A percentile compares a stretch with the other conserved stretches of the same genome.
Conservation (phyloP, 192 early-diverging fungal genomes). For the Lobosporangium transversale region DNA sequence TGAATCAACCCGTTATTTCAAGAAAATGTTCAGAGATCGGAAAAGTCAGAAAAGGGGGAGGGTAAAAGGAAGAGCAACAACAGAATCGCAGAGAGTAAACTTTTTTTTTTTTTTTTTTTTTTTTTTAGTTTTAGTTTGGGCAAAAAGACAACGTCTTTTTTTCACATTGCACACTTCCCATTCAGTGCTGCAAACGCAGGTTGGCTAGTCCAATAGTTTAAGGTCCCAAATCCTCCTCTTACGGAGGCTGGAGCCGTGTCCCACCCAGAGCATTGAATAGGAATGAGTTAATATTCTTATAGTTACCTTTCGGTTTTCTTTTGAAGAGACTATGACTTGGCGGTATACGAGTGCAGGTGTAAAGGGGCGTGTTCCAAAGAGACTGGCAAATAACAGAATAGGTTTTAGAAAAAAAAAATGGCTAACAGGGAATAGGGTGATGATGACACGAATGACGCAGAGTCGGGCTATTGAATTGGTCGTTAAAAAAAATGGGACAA, state of each 20-base stretch:
- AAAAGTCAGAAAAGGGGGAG: neutral
- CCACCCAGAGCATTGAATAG: neutral
- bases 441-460: slow-evolving; percentile 6
- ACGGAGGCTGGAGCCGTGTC: too few species aligned
- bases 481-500: neutral
- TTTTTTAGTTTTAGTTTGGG: too few species aligned
- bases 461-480: neutral
- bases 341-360: too few species aligned
- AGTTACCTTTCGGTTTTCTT: slow-evolving; percentile 10
- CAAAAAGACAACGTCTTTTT: neutral
- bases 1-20: neutral
- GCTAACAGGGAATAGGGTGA: neutral
- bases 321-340: too few species aligned
- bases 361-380: slow-evolving; percentile 18
- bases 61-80: neutral
- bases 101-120: neutral
- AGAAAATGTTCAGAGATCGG: neutral
- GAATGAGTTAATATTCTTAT: neutral
- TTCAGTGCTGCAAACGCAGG: neutral
- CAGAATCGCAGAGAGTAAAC: neutral
- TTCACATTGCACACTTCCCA: neutral
- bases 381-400: slow-evolving; percentile 3
- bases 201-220: too few species aligned
- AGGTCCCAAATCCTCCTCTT: too few species aligned
- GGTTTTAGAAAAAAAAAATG: neutral